Evolutionary conservation across 495 filamentous ascomycete species (phyloP), one percentile per base, ranked within the genome.

Genomic region (Aspergillus indologenus): DNA sequence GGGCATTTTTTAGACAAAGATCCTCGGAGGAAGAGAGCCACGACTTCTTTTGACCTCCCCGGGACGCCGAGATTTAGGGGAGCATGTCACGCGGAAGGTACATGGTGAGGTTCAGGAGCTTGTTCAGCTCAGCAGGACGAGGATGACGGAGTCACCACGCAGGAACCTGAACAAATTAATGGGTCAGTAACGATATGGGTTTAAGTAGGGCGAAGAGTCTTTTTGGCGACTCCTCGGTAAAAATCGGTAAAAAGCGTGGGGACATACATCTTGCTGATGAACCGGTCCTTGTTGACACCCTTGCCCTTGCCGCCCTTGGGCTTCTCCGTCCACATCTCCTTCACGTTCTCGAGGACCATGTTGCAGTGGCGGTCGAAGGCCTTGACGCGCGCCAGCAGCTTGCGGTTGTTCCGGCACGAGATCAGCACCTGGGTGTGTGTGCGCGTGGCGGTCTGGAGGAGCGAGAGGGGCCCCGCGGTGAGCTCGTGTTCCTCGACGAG

Each of bases 281-380:
- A 98, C 29, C 95, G 81, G 75, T 98, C 94, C 83, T 97, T 97
- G 77, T 98, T 98, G 42, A 96, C 89, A 31, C 90, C 88, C 71
- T 88, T 85, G 54, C 93, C 91, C 77, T 91, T 92, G 78, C 90
- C 89, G 23, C 91, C 91, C 62, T 90, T 84, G 40, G 94, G 92
- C 55, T 87, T 91, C 78, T 98, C 94, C 5, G 91, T 96, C 94
- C 94, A 98, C 92, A 98, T 98, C 80, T 98, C 94, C 81, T 98
- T 98, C 40, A 93, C 91, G 64, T 95, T 95, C 83, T 96, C 92
- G 34, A 96, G 77, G n/a, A 96, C 89, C 92, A 96, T 95, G 77
- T 96, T 96, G 80, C 90, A 92, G 78, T 98, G 95, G 63, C 94
- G 85, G 75, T 97, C 92, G 71, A 92, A 92, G 12, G 89, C 89